phyloP scores from a whole-genome alignment of 345 rosid genomes.

The Kandelia obovata region DNA sequence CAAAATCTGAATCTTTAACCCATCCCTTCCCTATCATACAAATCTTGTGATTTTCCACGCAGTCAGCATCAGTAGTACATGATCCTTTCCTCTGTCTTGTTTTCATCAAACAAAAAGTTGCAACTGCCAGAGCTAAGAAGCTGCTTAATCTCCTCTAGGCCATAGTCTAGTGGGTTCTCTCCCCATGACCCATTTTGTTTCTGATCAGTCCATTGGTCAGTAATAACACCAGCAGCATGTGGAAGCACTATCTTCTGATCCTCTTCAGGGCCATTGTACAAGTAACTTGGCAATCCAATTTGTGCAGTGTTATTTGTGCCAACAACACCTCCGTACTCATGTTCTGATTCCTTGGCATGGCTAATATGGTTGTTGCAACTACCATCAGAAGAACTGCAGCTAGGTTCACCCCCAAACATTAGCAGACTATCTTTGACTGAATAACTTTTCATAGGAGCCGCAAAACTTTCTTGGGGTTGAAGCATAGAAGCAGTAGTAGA shows the following conservation, averaged over 20 bases:
- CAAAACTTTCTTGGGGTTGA: conserved; percentile 28
- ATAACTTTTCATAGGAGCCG: conserved; percentile 26
- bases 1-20: conserved; percentile 26
- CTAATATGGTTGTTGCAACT: conserved; percentile 40
- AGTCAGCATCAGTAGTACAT: conserved; percentile 51
- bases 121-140: conserved; percentile 45
- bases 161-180: conserved; percentile 43
- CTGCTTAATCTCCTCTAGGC: conserved; percentile 77
- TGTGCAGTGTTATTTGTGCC: conserved; percentile 9
- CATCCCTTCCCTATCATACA: conserved; percentile 6
- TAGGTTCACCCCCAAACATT: conserved; percentile 40
- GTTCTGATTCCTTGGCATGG: conserved; percentile 31
- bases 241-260: conserved; percentile 25
- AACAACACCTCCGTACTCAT: conserved; percentile 9
- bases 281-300: conserved; percentile 23
- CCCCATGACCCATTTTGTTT: conserved; percentile 26
- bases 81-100: conserved; percentile 47
- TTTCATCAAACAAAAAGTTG: conserved; percentile 55
- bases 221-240: background rate
- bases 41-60: conserved; percentile 33
- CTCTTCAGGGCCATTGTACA: conserved; percentile 23
- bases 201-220: conserved; percentile 7
- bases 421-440: conserved; percentile 29
- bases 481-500: conserved; percentile 27
- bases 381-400: conserved; percentile 66